Percentiles rank a stretch among this genome's conserved stretches.
phyloP scores from a whole-genome alignment of 139 green algal species.

The Chlamydomonas sphaeroides region DNA sequence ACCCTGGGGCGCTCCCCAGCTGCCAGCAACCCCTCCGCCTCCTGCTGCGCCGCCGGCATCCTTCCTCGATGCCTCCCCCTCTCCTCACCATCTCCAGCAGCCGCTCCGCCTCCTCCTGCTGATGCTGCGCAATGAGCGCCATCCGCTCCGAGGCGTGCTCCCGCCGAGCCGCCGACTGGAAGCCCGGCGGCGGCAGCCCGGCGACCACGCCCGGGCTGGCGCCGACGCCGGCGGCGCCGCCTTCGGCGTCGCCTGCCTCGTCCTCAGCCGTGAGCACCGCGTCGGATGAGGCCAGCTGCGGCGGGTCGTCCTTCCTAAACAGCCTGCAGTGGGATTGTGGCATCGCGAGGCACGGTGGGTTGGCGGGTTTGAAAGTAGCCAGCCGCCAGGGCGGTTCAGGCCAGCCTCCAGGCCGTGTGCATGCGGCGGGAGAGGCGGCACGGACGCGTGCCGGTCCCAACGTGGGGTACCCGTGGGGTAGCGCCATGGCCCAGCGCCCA shows the following conservation, averaged over 20 bases:
- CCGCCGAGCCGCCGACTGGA: conserved; percentile 45
- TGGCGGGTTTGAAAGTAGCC: too few species aligned
- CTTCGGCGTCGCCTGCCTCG: background rate
- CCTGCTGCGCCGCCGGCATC: too few species aligned
- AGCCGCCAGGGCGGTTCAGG: too few species aligned
- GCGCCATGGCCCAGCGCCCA: too few species aligned
- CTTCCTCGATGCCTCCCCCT: too few species aligned
- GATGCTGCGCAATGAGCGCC: conserved; percentile 37
- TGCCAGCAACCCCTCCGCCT: too few species aligned
- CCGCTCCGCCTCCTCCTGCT: conserved; percentile 44
- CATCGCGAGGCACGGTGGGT: too few species aligned
- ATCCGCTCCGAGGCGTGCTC: conserved; percentile 48
- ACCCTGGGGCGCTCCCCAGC: too few species aligned
- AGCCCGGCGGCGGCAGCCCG: conserved; percentile 27
- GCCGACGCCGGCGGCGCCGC: background rate
- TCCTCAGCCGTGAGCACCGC: conserved; percentile 14
- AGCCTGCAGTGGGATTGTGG: conserved; percentile 14
- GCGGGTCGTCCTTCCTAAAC: conserved; percentile 38
- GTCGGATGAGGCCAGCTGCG: conserved; percentile 1
- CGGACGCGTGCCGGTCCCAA: too few species aligned
- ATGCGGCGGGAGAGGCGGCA: too few species aligned
- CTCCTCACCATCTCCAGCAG: conserved; percentile 30
- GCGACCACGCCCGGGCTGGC: background rate
- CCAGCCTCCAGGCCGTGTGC: background rate
- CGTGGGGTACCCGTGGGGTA: too few species aligned